Base-by-base conservation (phyloP, 805 yeast species). In the Candida railenensis region DNA sequence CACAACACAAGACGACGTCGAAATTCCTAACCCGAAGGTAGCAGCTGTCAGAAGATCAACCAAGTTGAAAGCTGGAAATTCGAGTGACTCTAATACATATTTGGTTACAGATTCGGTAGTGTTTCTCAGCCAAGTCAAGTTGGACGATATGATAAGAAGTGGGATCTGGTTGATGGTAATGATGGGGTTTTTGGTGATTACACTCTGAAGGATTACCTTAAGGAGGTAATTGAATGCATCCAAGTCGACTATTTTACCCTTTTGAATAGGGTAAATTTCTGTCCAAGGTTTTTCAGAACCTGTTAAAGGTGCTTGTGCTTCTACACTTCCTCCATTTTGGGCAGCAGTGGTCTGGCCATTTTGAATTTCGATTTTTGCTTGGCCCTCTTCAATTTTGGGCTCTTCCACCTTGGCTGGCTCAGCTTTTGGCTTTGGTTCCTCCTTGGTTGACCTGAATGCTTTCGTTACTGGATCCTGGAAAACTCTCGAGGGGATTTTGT, bases 401-500 rank as follows among this genome's bases (percentile, higher is more conserved):
- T 43, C 42, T 34, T 40, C 43, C 20, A 18, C 39, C 22, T 11
- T 16, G 7, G 18, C 39, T 18, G 39, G 39, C 22, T 36, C 39
- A 12, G 22, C 7, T 12, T 36, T 51, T 54, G 20, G 46, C 22
- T 7, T 52, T 51, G 37, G 32, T 18, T 50, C 75, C 33, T 61
- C 65, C 22, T 70, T 68, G 18, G 61, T 58, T 11, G 78, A 65
- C 41, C 71, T 66, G 55, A 64, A 80, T 45, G 51, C 69, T 56
- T 52, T 63, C 51, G 58, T 66, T 46, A 22, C 57, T 9, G 69
- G 59, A 51, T 75, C 73, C 43, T 67, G 71, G 61, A 80, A 87
- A 7, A 92, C 95, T 34, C 73, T 73, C 0, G 96, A 83, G n/a
- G 96, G 96, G 22, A 90, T 72, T 47, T 81, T 80, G 52, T 78